A percentile compares a stretch with the other conserved stretches of the same genome.
These are phyloP conservation scores for Senna tora DNA, from an alignment of 306 rosid species.

Conservation along the genomic window DNA sequence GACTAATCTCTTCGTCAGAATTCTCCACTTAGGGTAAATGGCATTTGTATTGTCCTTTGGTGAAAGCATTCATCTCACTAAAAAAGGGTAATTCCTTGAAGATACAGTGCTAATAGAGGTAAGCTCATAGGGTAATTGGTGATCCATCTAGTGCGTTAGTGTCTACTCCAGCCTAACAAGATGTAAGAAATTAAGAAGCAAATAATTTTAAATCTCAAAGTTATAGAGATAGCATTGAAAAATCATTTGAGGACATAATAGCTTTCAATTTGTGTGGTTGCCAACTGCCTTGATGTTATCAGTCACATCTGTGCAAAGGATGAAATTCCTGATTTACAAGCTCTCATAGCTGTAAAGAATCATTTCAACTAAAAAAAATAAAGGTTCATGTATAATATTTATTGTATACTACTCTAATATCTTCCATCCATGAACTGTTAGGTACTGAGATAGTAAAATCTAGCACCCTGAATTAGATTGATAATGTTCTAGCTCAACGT, in stretches of 20 bases:
- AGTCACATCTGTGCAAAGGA: not conserved
- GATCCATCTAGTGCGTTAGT: not conserved
- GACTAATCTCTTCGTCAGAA: too few species aligned
- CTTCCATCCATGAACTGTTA: conserved; percentile 4
- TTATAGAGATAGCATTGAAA: too few species aligned
- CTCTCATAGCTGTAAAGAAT: not conserved
- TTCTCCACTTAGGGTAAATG: too few species aligned
- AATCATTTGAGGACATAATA: not conserved
- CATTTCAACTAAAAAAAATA: not conserved
- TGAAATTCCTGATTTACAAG: too few species aligned
- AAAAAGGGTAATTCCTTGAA: not conserved
- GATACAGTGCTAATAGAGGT: not conserved
- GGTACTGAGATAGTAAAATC: conserved; percentile 11
- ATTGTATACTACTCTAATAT: not conserved
- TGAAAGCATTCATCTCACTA: not conserved
- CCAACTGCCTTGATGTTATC: not conserved
- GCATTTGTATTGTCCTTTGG: not conserved
- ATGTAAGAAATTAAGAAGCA: too few species aligned
- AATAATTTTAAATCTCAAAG: too few species aligned
- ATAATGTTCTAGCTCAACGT: not conserved
- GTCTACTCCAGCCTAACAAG: too few species aligned
- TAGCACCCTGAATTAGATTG: not conserved
- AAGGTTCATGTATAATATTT: not conserved
- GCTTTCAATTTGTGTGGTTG: not conserved
- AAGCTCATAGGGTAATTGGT: not conserved